Base-by-base conservation (phyloP, 257 asterid genomes). In the Solanum pennellii region DNA sequence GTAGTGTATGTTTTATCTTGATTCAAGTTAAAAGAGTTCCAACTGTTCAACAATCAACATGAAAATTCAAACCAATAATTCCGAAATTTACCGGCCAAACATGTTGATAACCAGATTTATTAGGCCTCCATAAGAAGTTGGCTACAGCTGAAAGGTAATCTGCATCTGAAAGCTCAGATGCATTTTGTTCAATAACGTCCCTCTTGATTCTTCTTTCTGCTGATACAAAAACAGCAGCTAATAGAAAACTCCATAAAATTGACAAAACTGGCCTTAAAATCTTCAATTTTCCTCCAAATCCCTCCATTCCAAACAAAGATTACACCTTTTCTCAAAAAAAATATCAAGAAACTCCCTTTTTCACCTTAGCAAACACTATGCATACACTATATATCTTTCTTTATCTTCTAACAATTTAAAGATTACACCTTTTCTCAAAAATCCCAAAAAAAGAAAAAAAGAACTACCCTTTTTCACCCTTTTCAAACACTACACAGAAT, bases 71-170 rank as follows among this genome's bases (percentile, higher is more conserved):
- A 80, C 13, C 7, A 14, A 2, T 13, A 44, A 77, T n/a, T 5
- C 3, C 3, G 39, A 76, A 62, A 91, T 95, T 93, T 92, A 96
- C 99, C 94, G 99, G 99, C 99, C 99, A 96, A 90, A 93, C 94
- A 89, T 93, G 99, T 3, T 93, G 94, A 92, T 94, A 96, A 74
- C 96, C 99, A 23, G 97, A 91, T 91, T 88, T 35, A 79, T 91
- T 73, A 5, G 92, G 89, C 89, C 89, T 95, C 99, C 99, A 95
- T 16, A 95, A 35, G 91, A 92, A 96, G 88, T 93, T 92, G 84
- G 87, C 69, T 23, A 94, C 49, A 87, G 88, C 29, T 6, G 92
- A 59, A 23, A 91, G 80, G 29, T 88, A 69, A 71, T 87, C 90
- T 27, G 93, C 91, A 86, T 87, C 94, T 7, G 95, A 88, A 89